These are phyloP conservation scores for Colletotrichum orbiculare DNA, from an alignment of 2,329 filamentous ascomycete genomes.

Conservation along the genomic window DNA sequence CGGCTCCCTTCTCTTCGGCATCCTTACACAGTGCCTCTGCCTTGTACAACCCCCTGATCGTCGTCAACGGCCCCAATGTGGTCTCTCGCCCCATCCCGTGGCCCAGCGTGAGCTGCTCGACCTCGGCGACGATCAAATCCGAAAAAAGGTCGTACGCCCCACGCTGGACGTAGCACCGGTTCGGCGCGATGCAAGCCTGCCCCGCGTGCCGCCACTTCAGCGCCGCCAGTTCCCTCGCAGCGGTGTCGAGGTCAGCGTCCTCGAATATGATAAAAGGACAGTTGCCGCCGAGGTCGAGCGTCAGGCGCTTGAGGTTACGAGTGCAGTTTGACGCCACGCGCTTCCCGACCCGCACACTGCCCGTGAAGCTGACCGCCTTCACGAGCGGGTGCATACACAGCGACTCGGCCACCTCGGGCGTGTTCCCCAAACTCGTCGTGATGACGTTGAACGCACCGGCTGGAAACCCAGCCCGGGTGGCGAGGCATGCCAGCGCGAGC, in stretches of 20 bases:
- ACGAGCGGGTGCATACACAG: slow-evolving; percentile 76
- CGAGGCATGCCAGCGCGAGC: slow-evolving; percentile 67
- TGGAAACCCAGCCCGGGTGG: slow-evolving; percentile 79
- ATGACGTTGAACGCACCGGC: slow-evolving; percentile 80
- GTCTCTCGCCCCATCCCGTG: slow-evolving; percentile 42
- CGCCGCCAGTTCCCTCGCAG: slow-evolving; percentile 64
- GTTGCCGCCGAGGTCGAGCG: slow-evolving; percentile 76
- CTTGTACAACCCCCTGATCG: slow-evolving; percentile 46
- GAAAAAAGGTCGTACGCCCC: slow-evolving; percentile 67
- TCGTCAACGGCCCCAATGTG: slow-evolving; percentile 50
- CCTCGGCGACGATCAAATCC: slow-evolving; percentile 49
- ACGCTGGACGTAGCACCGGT: slow-evolving; percentile 67
- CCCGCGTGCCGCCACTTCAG: slow-evolving; percentile 68
- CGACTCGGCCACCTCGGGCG: slow-evolving; percentile 64
- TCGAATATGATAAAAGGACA: slow-evolving; percentile 73
- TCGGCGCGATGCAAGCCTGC: slow-evolving; percentile 70
- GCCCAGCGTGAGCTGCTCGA: slow-evolving; percentile 37
- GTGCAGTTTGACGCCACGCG: slow-evolving; percentile 72
- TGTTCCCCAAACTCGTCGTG: slow-evolving; percentile 74
- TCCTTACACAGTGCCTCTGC: slow-evolving; percentile 68
- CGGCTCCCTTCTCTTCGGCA: slow-evolving; percentile 71
- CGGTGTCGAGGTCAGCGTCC: slow-evolving; percentile 72
- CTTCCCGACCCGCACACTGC: slow-evolving; percentile 76
- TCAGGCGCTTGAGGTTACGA: slow-evolving; percentile 73
- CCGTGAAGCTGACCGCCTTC: slow-evolving; percentile 82